Percentiles rank a stretch among this genome's conserved stretches.
Conservation (phyloP, 257 asterid species). For the Craterostigma plantagineum region DNA sequence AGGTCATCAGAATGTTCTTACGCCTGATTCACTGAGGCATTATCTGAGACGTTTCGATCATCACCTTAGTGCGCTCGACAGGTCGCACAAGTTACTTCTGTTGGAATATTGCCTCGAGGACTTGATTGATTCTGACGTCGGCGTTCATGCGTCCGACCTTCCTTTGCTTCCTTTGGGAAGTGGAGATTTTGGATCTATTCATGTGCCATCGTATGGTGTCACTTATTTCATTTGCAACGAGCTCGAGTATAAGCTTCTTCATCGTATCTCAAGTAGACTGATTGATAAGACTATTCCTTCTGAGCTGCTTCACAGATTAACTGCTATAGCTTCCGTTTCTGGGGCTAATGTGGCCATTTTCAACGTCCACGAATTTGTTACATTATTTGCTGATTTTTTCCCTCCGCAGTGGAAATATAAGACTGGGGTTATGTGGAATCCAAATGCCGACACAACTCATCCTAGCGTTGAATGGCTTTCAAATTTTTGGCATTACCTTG, state of each 20-base stretch:
- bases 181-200: constrained; percentile 65
- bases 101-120: constrained; percentile 92
- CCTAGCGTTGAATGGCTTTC: constrained; percentile 63
- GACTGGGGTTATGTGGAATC: constrained; percentile 55
- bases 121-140: constrained; percentile 73
- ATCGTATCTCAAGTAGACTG: constrained; percentile 39
- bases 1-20: constrained; percentile 43
- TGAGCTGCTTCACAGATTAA: constrained; percentile 34
- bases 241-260: constrained; percentile 63
- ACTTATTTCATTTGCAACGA: constrained; percentile 67
- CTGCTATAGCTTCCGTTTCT: constrained; percentile 59
- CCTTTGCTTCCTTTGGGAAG: constrained; percentile 83
- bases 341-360: constrained; percentile 61
- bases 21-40: constrained; percentile 76
- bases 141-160: constrained; percentile 33
- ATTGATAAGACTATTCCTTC: constrained; percentile 58
- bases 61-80: constrained; percentile 21
- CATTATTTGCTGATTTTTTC: constrained; percentile 39
- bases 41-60: constrained; percentile 34
- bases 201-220: constrained; percentile 32
- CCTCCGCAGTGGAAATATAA: constrained; percentile 74
- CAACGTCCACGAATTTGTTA: constrained; percentile 33
- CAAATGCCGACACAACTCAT: constrained; percentile 32
- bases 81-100: constrained; percentile 40
- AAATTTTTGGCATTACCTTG: constrained; percentile 76